Percentiles rank a stretch among this genome's conserved stretches.
These are phyloP conservation scores for Zygoascus tannicola DNA, from an alignment of 805 yeast species.

Conservation along the genomic window DNA sequence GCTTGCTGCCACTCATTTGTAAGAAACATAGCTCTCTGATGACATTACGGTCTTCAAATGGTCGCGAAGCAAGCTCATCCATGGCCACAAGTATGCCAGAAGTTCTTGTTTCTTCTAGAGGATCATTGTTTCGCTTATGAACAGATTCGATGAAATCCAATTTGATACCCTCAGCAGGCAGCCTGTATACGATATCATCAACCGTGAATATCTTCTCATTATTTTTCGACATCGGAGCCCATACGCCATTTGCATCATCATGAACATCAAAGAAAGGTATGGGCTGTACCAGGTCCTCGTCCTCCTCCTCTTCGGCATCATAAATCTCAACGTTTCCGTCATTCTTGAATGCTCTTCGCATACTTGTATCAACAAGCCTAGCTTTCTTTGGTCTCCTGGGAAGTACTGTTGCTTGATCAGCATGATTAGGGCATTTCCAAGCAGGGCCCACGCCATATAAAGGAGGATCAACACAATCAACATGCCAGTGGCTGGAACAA, in stretches of 20 bases:
- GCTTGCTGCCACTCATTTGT: slow-evolving; percentile 26
- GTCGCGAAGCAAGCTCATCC: slow-evolving; percentile 23
- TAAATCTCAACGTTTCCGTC: slow-evolving; percentile 53
- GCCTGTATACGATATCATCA: slow-evolving; percentile 45
- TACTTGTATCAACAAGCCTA: slow-evolving; percentile 46
- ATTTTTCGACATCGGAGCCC: slow-evolving; percentile 26
- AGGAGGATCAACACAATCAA: slow-evolving; percentile 78
- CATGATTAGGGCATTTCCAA: slow-evolving; percentile 91
- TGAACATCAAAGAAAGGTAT: slow-evolving; percentile 24
- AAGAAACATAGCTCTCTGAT: slow-evolving; percentile 30
- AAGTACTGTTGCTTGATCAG: slow-evolving; percentile 30
- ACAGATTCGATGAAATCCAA: slow-evolving; percentile 58
- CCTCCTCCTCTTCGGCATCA: slow-evolving; percentile 34
- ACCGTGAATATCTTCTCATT: slow-evolving; percentile 15
- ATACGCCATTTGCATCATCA: slow-evolving; percentile 30
- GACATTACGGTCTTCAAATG: slow-evolving; percentile 23
- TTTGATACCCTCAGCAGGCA: slow-evolving; percentile 60
- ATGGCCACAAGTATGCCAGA: slow-evolving; percentile 32
- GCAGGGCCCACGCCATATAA: slow-evolving; percentile 65
- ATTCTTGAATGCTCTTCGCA: slow-evolving; percentile 42
- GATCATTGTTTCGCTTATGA: slow-evolving; percentile 28
- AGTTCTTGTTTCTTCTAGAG: slow-evolving; percentile 25
- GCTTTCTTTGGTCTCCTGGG: slow-evolving; percentile 37
- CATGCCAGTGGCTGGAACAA: slow-evolving; percentile 77
- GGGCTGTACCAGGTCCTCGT: slow-evolving; percentile 14